Evolutionary conservation across 2,329 filamentous ascomycete genomes (phyloP), one percentile per base, ranked within the genome.

Genomic region (Curvularia spicifera): DNA sequence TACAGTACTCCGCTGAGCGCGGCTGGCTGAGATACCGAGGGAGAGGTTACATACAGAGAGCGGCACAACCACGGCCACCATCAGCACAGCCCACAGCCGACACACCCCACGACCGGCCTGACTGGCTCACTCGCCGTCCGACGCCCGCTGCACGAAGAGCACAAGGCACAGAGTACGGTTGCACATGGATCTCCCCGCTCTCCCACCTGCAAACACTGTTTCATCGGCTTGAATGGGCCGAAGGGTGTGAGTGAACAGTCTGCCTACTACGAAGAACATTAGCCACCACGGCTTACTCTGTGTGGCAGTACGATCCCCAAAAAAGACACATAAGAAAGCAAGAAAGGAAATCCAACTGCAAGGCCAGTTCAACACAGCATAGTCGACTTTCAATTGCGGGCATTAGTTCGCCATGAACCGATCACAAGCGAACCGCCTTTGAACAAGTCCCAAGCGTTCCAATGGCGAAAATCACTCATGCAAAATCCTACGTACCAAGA

Each of bases 401-500:
- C 29, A 15, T 44, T 44, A 35, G 10, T 35, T 2, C 39, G 8
- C 29, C 9, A 22, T 26, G 18, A 55, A 51, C 10, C 22, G 46
- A 26, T n/a, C 15, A 51, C 39, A 42, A 55, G 24, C 53, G 45
- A 35, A 42, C 42, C 37, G n/a, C 52, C 53, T 37, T 51, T 28
- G 13, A 39, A 37, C 33, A 40, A 37, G 22, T n/a, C 35, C 3
- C 46, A 53, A 51, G 33, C 56, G 55, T 63, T 65, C 70, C 68
- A 73, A 73, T 73, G 49, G 70, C 69, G 63, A 69, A 71, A 73
- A 64, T 71, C 61, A 69, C 70, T 65, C 70, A 72, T 68, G 67
- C 63, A 66, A 66, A 66, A 43, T 26, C 22, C 22, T 26, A 57
- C 55, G 56, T 51, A 46, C 44, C 8, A 20, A 43, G 46, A 26